Evolutionary conservation across 805 yeast species (phyloP).

Genomic region (Kodamaea fukazawae): DNA sequence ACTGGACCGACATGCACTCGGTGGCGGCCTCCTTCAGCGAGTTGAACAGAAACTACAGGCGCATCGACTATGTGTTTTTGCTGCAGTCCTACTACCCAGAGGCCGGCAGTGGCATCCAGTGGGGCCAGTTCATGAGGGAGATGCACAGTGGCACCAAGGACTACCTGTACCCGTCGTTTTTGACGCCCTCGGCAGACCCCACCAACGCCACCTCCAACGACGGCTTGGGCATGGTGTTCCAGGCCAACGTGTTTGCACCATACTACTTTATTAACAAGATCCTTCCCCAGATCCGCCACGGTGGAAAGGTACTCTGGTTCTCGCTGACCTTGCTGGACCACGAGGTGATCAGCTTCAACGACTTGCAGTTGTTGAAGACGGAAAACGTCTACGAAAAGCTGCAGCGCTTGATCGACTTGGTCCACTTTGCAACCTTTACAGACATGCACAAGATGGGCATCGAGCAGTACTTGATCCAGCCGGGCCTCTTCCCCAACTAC

Average conservation of each 20-base stretch:
- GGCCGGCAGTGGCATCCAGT: slow-evolving; percentile 19
- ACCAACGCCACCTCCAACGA: slow-evolving; percentile 58
- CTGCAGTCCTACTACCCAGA: slow-evolving; percentile 32
- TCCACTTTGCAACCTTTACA: slow-evolving; percentile 70
- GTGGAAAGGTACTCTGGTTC: slow-evolving; percentile 74
- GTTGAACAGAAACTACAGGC: slow-evolving; percentile 55
- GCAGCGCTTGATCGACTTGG: slow-evolving; percentile 76
- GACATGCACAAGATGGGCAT: slow-evolving; percentile 52
- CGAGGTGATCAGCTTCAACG: slow-evolving; percentile 66
- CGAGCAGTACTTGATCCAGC: slow-evolving; percentile 78
- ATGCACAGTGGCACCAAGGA: neutral
- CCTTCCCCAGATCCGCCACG: slow-evolving; percentile 37
- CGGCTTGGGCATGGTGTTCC: slow-evolving; percentile 83
- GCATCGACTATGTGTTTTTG: slow-evolving; percentile 74
- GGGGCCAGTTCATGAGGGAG: slow-evolving; percentile 1
- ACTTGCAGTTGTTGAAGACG: slow-evolving; percentile 64
- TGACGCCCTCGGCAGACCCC: slow-evolving; percentile 50
- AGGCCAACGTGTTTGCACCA: slow-evolving; percentile 94
- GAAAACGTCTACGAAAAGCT: slow-evolving; percentile 85
- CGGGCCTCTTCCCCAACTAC: slow-evolving; percentile 86
- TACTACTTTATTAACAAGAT: slow-evolving; percentile 74
- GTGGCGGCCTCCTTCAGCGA: slow-evolving; percentile 70
- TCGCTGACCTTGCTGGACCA: slow-evolving; percentile 80
- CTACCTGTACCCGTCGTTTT: slow-evolving; percentile 72
- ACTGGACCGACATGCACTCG: slow-evolving; percentile 85